Evolutionary conservation across 768 basidiomycete species (phyloP).

Genomic region (Leccinum uliginosum): DNA sequence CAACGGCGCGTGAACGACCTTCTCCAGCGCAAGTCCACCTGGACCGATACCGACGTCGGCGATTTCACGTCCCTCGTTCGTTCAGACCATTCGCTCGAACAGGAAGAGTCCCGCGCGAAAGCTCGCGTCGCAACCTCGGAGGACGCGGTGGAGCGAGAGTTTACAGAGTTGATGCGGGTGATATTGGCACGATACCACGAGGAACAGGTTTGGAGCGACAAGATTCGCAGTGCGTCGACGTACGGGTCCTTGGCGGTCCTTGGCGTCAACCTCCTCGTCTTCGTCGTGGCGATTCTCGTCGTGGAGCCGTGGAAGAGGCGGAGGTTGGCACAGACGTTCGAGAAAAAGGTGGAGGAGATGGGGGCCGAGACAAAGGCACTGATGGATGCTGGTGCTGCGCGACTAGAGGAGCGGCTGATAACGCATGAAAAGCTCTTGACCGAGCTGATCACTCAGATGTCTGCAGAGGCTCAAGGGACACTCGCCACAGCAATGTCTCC

Average conservation of each 20-base stretch:
- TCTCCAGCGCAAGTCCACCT: slow-evolving; percentile 87
- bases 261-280: slow-evolving; percentile 85
- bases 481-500: slow-evolving; percentile 1
- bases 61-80: slow-evolving; percentile 89
- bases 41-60: slow-evolving; percentile 84
- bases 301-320: slow-evolving; percentile 97
- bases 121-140: slow-evolving; percentile 64
- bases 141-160: slow-evolving; percentile 78
- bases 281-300: slow-evolving; percentile 81
- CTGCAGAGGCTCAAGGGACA: slow-evolving; percentile 11
- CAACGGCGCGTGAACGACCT: slow-evolving; percentile 97
- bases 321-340: slow-evolving; percentile 82
- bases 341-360: slow-evolving; percentile 70
- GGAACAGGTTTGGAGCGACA: slow-evolving; percentile 99
- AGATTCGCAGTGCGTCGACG: slow-evolving; percentile 92
- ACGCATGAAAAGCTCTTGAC: slow-evolving; percentile 40
- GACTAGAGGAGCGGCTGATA: slow-evolving; percentile 45
- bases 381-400: slow-evolving; percentile 45
- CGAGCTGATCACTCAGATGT: slow-evolving; percentile 22
- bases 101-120: slow-evolving; percentile 72
- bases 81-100: slow-evolving; percentile 84
- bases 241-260: slow-evolving; percentile 87
- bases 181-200: slow-evolving; percentile 95
- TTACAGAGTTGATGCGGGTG: slow-evolving; percentile 79
- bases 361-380: slow-evolving; percentile 36